Evolutionary conservation across 805 yeast species (phyloP).

Genomic region (Metschnikowia orientalis): DNA sequence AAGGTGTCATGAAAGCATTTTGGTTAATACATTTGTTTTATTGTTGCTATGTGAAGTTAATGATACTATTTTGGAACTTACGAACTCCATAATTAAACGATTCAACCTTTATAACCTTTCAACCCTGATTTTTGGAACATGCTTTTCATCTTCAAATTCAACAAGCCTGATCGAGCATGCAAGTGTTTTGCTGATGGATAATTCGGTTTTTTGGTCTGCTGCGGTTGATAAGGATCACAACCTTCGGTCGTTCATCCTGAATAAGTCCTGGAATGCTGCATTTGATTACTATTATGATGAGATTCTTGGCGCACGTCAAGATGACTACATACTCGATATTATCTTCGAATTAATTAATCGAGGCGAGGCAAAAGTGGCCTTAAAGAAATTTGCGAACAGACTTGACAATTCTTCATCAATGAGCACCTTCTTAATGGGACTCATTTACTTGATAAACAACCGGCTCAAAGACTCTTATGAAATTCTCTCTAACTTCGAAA

Average conservation of each 20-base stretch:
- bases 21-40: slow-evolving; percentile 28
- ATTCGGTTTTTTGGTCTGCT: slow-evolving; percentile 31
- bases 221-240: slow-evolving; percentile 19
- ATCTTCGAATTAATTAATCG: slow-evolving; percentile 15
- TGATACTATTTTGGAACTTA: slow-evolving; percentile 22
- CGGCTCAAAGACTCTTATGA: slow-evolving; percentile 22
- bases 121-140: slow-evolving; percentile 24
- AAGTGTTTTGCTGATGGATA: slow-evolving; percentile 17
- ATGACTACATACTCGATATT: slow-evolving; percentile 10
- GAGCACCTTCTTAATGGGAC: slow-evolving; percentile 31
- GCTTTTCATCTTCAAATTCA: slow-evolving; percentile 17
- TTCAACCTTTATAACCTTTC: slow-evolving; percentile 25
- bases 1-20: slow-evolving; percentile 25
- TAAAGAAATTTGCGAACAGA: slow-evolving; percentile 12
- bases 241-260: slow-evolving; percentile 18
- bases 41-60: slow-evolving; percentile 32
- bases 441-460: slow-evolving; percentile 29
- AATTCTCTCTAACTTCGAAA: slow-evolving; percentile 22
- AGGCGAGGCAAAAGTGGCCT: slow-evolving; percentile 10
- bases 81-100: slow-evolving; percentile 22
- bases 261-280: slow-evolving; percentile 20
- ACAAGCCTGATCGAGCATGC: slow-evolving; percentile 15
- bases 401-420: slow-evolving; percentile 18
- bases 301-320: slow-evolving; percentile 9
- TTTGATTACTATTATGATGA: slow-evolving; percentile 25